phyloP scores from a whole-genome alignment of 345 rosid genomes.

The Viola odorata region DNA sequence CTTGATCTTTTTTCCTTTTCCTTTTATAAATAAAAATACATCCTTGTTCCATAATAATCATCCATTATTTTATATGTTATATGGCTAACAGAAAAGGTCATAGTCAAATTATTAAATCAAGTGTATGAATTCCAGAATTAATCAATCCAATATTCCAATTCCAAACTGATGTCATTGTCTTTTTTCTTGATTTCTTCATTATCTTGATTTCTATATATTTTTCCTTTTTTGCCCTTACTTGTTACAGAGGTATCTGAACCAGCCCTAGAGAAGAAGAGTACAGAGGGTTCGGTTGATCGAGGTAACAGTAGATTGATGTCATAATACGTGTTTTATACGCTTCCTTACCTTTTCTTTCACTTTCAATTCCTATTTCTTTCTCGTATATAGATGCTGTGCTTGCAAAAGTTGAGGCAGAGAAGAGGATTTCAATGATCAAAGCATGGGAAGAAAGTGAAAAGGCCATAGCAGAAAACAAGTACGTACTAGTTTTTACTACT shows the following conservation, averaged over 20 bases:
- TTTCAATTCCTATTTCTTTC: not conserved
- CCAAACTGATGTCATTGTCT: too few relatives aligned
- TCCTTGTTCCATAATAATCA: too few relatives aligned
- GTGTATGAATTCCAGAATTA: too few relatives aligned
- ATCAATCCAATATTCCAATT: too few relatives aligned
- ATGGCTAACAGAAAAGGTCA: too few relatives aligned
- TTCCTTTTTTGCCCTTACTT: not conserved
- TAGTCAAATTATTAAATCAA: too few relatives aligned
- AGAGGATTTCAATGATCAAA: slow-evolving; percentile 62
- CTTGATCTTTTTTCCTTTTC: too few relatives aligned
- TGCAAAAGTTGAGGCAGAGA: slow-evolving; percentile 71
- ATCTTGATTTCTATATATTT: too few relatives aligned
- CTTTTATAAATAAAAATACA: too few relatives aligned
- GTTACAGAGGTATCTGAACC: slow-evolving; percentile 40
- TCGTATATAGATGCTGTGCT: slow-evolving; percentile 57
- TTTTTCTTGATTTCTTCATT: too few relatives aligned
- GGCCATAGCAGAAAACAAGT: slow-evolving; percentile 90
- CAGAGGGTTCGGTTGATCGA: slow-evolving; percentile 46
- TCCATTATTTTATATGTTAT: too few relatives aligned
- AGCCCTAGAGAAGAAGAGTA: slow-evolving; percentile 25
- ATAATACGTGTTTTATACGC: not conserved
- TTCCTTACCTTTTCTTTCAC: not conserved
- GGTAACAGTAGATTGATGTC: slow-evolving; percentile 25
- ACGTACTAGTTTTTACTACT: not conserved
- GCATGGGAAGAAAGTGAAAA: slow-evolving; percentile 99